Evolutionary conservation across 73 alveolate genomes (phyloP).

Genomic region (Vitrella brassicaformis): DNA sequence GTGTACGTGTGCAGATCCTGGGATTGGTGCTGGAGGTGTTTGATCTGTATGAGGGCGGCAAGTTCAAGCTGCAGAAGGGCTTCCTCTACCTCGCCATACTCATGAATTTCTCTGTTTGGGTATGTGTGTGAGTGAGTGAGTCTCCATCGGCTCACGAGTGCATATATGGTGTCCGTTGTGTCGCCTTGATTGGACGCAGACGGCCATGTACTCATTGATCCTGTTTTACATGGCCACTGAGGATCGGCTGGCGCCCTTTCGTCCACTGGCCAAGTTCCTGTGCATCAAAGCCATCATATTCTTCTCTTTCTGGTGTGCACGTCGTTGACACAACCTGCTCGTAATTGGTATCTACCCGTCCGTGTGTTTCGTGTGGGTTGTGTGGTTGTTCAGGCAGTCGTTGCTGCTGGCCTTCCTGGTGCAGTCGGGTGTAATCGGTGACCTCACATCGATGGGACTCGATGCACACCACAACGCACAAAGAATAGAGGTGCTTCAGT

Average conservation of each 20-base stretch:
- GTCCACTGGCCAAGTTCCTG: conserved; percentile 51
- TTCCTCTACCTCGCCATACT: conserved; percentile 43
- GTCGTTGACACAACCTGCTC: background rate
- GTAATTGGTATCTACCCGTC: background rate
- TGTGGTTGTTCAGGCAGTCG: background rate
- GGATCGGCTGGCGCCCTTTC: conserved; percentile 44
- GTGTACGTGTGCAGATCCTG: conserved; percentile 40
- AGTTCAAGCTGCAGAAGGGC: conserved; percentile 31
- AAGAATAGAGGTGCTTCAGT: no score
- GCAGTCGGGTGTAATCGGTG: background rate
- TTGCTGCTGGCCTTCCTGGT: background rate
- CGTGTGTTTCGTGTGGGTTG: background rate
- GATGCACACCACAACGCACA: no score
- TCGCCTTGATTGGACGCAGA: background rate
- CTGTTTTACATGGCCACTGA: conserved; percentile 58
- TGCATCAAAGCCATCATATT: conserved; percentile 55
- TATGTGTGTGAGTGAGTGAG: conserved; percentile 1
- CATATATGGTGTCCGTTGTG: conserved; percentile 1
- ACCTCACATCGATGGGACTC: no score
- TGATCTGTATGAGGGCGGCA: conserved; percentile 48
- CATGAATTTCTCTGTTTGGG: conserved; percentile 43
- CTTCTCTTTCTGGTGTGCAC: conserved; percentile 50
- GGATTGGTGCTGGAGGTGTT: conserved; percentile 34
- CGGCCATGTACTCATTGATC: conserved; percentile 29
- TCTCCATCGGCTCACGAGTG: background rate